Conservation (phyloP, 202 grass and related monocot genomes). For the Schoenoplectus triqueter region DNA sequence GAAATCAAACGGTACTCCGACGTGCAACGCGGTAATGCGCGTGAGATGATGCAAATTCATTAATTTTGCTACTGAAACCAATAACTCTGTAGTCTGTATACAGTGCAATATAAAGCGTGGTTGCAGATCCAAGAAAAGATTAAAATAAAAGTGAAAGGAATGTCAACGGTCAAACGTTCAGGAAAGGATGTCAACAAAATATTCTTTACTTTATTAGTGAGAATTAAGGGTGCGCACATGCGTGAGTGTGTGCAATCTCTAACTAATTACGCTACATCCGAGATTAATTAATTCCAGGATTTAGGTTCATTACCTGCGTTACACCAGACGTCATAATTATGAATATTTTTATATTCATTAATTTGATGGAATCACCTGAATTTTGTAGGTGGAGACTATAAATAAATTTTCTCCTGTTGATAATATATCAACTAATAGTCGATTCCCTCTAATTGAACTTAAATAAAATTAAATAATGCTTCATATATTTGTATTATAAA, state of each 20-base stretch:
- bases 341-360: background rate
- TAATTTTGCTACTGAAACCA: background rate
- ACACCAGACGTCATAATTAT: background rate
- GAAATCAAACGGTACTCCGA: too few species aligned
- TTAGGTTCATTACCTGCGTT: background rate
- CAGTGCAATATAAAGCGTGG: slow-evolving; percentile 14
- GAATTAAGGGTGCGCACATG: slow-evolving; percentile 29
- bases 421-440: background rate
- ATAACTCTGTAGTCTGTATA: background rate
- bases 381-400: background rate
- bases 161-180: slow-evolving; percentile 33
- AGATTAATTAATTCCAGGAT: slow-evolving; percentile 20
- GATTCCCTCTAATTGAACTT: background rate
- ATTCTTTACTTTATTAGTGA: slow-evolving; percentile 26
- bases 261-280: slow-evolving; percentile 26
- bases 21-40: too few species aligned
- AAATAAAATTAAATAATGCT: background rate
- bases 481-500: background rate
- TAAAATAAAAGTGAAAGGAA: slow-evolving; percentile 2
- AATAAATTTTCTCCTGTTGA: background rate
- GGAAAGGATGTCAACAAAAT: slow-evolving; percentile 33
- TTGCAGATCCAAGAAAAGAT: slow-evolving; percentile 32
- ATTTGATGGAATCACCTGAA: background rate
- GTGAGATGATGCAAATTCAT: too few species aligned
- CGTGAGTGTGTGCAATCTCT: slow-evolving; percentile 12